Base-by-base conservation (phyloP, 768 basidiomycete genomes). In the Fistulinella prunicolor region DNA sequence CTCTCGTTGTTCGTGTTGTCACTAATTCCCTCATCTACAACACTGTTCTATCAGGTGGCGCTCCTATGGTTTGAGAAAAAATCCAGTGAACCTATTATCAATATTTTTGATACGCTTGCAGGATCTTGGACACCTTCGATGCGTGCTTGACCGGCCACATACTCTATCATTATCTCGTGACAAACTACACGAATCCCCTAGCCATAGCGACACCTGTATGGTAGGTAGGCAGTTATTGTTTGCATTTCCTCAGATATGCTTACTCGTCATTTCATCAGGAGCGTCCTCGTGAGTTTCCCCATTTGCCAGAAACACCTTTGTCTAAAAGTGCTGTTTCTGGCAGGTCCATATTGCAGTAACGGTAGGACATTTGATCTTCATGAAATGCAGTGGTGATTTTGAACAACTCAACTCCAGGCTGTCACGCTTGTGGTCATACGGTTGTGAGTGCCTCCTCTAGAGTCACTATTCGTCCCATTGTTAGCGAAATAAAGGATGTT, bases 131-230 rank as follows among this genome's bases (percentile, higher is more conserved):
- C 56, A 80, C 80, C 1, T 75, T 82, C 47, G 79, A 83, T 56
- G 73, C 74, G 1, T 68, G 65, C 35, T 56, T 83, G 38, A 76
- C 74, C 36, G 67, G 69, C 32, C 81, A 83, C 60, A 72, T 79
- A 49, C 64, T 81, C 32, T 83, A 82, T 57, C 70, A 70, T 55
- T 84, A 83, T 56, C 70, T 82, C 47, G 78, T 83, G 32, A 64
- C 62, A 30, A 81, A 83, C 61, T 80, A 73, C 54, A 50, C 73
- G 34, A 73, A 77, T 55, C 70, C 74, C 1, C 8, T 66, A 12
- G 77, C 77, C 2, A 60, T 81, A 9, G 5, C 56, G 16, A 49
- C 53, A 22, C 74, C 75, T 1, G 70, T 78, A 10, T 84, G 82
- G 82, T 59, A 26, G 3, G 58, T 53, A 23, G 14, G 4, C 30